phyloP scores from a whole-genome alignment of 106 monocot genomes.

The Ottelia alismoides region DNA sequence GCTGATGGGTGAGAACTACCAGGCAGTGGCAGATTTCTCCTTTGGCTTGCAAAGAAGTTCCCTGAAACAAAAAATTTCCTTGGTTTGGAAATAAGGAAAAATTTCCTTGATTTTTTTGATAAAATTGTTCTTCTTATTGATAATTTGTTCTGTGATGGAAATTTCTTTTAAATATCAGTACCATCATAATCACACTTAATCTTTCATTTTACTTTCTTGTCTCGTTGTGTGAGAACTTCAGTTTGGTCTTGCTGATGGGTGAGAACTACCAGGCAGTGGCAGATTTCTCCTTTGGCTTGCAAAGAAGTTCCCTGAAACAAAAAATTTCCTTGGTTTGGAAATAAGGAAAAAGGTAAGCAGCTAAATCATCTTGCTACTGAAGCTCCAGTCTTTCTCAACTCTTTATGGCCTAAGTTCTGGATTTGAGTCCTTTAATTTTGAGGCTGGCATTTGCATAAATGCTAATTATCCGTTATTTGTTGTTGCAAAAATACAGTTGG shows the following conservation, averaged over 20 bases:
- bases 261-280: constrained; percentile 58
- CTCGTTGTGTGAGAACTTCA: no score
- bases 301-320: constrained; percentile 36
- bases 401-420: no score
- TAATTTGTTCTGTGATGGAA: no score
- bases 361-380: not conserved
- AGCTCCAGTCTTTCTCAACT: not conserved
- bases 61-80: constrained; percentile 48
- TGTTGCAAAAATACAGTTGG: constrained; percentile 61
- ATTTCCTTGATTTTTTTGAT: no score
- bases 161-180: no score
- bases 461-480: no score
- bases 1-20: constrained; percentile 6
- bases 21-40: constrained; percentile 94
- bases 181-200: no score
- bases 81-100: constrained; percentile 84
- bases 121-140: no score
- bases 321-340: constrained; percentile 86
- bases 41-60: constrained; percentile 87
- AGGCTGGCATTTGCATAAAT: no score
- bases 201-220: no score
- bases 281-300: constrained; percentile 95
- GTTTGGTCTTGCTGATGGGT: not conserved
- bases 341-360: constrained; percentile 62
- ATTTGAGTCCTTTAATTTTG: no score